A percentile compares a stretch with the other conserved stretches of the same genome.
These are phyloP conservation scores for Symbiodinium natans DNA, from an alignment of 73 alveolate genomes.

Conservation along the genomic window DNA sequence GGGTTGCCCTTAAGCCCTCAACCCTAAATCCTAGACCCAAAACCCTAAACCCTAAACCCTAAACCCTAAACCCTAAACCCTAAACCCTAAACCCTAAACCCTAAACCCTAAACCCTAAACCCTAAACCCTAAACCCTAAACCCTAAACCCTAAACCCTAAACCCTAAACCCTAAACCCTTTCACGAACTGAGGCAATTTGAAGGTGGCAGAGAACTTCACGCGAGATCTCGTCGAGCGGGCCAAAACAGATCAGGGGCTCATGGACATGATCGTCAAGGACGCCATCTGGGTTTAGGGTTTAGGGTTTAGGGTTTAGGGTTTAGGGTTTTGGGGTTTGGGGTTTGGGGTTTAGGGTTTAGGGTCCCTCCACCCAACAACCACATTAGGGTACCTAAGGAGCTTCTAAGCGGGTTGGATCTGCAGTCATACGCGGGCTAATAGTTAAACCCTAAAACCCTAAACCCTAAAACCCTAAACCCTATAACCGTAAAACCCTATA, in stretches of 20 bases:
- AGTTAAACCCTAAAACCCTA: background rate
- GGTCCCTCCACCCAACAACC: too few species aligned
- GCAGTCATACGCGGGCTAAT: too few species aligned
- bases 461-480: background rate
- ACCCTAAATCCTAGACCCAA: too few species aligned
- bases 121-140: too few species aligned
- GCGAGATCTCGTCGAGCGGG: constrained; percentile 50
- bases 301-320: background rate
- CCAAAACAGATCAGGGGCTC: background rate
- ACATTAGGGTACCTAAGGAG: too few species aligned
- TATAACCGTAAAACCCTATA: background rate
- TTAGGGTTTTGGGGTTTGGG: background rate
- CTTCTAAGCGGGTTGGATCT: too few species aligned
- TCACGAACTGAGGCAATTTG: constrained; percentile 35
- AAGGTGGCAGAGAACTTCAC: constrained; percentile 72
- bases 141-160: too few species aligned
- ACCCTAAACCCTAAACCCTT: background rate
- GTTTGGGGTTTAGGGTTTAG: background rate
- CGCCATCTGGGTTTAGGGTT: background rate
- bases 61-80: too few species aligned
- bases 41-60: too few species aligned
- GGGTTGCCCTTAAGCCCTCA: too few species aligned
- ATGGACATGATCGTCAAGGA: constrained; percentile 76
- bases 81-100: too few species aligned
- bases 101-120: too few species aligned